Evolutionary conservation across 1,284 basidiomycete genomes (phyloP).

Genomic region (Trametes versicolor): DNA sequence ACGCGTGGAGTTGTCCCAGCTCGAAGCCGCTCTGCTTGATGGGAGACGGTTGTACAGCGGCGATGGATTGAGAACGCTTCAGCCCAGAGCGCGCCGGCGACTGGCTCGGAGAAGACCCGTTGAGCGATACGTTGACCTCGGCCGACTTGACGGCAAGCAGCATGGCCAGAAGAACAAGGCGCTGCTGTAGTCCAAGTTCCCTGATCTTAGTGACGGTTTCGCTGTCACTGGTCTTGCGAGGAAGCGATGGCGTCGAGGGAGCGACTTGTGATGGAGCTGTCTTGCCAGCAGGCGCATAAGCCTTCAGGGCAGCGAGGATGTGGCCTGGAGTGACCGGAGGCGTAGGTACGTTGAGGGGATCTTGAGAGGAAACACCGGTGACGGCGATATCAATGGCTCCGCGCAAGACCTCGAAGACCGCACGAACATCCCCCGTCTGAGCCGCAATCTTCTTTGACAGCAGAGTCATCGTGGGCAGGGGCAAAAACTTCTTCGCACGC

Average conservation of each 20-base stretch:
- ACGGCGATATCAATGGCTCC: slow-evolving; percentile 77
- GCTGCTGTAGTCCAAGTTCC: slow-evolving; percentile 75
- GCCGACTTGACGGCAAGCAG: slow-evolving; percentile 71
- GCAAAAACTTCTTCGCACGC: slow-evolving; percentile 64
- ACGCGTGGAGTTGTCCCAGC: slow-evolving; percentile 65
- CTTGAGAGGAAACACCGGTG: slow-evolving; percentile 35
- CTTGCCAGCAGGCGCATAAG: slow-evolving; percentile 62
- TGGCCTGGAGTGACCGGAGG: slow-evolving; percentile 68
- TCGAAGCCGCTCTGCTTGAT: slow-evolving; percentile 55
- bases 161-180: slow-evolving; percentile 70
- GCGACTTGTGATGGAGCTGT: slow-evolving; percentile 39
- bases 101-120: slow-evolving; percentile 45
- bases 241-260: slow-evolving; percentile 22
- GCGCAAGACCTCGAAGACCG: slow-evolving; percentile 78
- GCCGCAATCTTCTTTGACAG: slow-evolving; percentile 81
- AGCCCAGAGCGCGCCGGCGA: slow-evolving; percentile 54
- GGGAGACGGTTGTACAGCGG: slow-evolving; percentile 38
- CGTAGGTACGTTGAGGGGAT: slow-evolving; percentile 53
- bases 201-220: slow-evolving; percentile 72
- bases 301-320: slow-evolving; percentile 74
- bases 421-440: slow-evolving; percentile 81
- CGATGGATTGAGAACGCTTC: slow-evolving; percentile 57
- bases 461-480: slow-evolving; percentile 67
- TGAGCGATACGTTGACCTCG: slow-evolving; percentile 63
- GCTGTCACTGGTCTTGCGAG: slow-evolving; percentile 56